A percentile compares a stretch with the other conserved stretches of the same genome.
These are phyloP conservation scores for Pulveroboletus sp. DNA, from an alignment of 768 basidiomycete genomes.

Conservation along the genomic window DNA sequence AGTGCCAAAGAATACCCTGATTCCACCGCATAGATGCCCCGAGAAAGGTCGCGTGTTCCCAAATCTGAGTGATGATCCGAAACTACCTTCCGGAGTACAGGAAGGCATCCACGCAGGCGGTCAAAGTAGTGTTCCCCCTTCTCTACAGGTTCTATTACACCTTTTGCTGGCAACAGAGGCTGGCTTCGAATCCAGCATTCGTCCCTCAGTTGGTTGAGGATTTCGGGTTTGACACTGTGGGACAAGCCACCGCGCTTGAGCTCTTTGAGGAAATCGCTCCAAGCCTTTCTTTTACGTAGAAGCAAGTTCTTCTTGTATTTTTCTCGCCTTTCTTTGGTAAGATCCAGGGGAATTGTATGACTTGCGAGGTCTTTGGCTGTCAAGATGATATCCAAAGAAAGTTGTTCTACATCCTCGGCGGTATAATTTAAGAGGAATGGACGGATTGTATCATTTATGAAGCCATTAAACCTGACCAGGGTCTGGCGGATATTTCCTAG, in stretches of 20 bases:
- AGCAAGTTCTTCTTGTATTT: slow-evolving; percentile 71
- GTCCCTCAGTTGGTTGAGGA: slow-evolving; percentile 52
- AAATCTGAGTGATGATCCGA: slow-evolving; percentile 76
- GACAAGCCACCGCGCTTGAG: slow-evolving; percentile 76
- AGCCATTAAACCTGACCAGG: slow-evolving; percentile 42
- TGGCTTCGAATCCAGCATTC: slow-evolving; percentile 65
- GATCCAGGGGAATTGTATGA: slow-evolving; percentile 37
- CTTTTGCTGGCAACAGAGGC: slow-evolving; percentile 32
- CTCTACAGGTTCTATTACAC: slow-evolving; percentile 24
- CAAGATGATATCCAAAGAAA: slow-evolving; percentile 59
- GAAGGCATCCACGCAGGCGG: slow-evolving; percentile 60
- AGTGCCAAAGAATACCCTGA: slow-evolving; percentile 69
- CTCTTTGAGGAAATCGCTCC: slow-evolving; percentile 87
- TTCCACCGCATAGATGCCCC: slow-evolving; percentile 74
- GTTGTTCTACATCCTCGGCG: slow-evolving; percentile 45
- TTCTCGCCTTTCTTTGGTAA: slow-evolving; percentile 45
- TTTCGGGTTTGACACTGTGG: slow-evolving; percentile 62
- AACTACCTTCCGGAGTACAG: slow-evolving; percentile 57
- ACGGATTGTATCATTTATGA: slow-evolving; percentile 41
- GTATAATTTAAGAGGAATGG: slow-evolving; percentile 39
- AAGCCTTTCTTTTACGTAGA: slow-evolving; percentile 83
- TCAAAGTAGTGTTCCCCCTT: slow-evolving; percentile 61
- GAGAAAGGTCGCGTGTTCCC: slow-evolving; percentile 79
- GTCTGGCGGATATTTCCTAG: slow-evolving; percentile 48
- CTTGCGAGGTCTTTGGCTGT: slow-evolving; percentile 55